Conservation (phyloP, 2,329 filamentous ascomycete genomes). For the Pseudocercospora cruenta region DNA sequence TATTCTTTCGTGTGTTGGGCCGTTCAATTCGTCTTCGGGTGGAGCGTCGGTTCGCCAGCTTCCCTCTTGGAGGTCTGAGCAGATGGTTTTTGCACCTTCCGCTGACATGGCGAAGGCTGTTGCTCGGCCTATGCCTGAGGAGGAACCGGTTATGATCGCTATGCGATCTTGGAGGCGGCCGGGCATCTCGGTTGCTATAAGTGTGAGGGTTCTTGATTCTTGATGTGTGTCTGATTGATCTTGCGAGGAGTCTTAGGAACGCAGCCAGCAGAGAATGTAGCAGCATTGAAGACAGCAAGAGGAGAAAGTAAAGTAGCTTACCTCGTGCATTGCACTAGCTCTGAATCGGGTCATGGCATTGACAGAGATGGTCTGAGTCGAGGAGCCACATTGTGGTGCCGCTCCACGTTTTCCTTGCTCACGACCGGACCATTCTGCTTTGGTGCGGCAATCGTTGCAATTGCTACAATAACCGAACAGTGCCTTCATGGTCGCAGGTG, state of each 20-base stretch:
- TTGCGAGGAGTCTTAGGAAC: not conserved
- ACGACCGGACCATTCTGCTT: not conserved
- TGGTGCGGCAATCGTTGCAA: not conserved
- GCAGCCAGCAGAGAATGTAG: not conserved
- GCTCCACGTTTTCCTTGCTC: not conserved
- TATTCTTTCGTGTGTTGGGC: slow-evolving; percentile 27
- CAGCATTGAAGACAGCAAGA: not conserved
- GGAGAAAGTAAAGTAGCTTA: not conserved
- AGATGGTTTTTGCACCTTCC: slow-evolving; percentile 39
- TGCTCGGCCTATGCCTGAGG: slow-evolving; percentile 40
- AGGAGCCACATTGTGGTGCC: not conserved
- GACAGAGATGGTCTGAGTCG: slow-evolving; percentile 2
- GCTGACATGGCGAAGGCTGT: slow-evolving; percentile 39
- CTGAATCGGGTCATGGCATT: not conserved
- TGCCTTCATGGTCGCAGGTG: not conserved
- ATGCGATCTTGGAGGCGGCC: slow-evolving; percentile 32
- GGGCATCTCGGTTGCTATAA: too few species aligned
- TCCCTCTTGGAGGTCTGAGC: slow-evolving; percentile 26
- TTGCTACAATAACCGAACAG: not conserved
- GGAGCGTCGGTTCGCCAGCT: slow-evolving; percentile 25
- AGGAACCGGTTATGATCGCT: slow-evolving; percentile 41
- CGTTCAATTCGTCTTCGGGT: slow-evolving; percentile 24
- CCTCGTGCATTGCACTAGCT: not conserved
- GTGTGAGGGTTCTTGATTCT: too few species aligned
- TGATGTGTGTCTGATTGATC: too few species aligned